These are phyloP conservation scores for Cladorrhinum sp. DNA, from an alignment of 2,329 filamentous ascomycete species.

Conservation along the genomic window DNA sequence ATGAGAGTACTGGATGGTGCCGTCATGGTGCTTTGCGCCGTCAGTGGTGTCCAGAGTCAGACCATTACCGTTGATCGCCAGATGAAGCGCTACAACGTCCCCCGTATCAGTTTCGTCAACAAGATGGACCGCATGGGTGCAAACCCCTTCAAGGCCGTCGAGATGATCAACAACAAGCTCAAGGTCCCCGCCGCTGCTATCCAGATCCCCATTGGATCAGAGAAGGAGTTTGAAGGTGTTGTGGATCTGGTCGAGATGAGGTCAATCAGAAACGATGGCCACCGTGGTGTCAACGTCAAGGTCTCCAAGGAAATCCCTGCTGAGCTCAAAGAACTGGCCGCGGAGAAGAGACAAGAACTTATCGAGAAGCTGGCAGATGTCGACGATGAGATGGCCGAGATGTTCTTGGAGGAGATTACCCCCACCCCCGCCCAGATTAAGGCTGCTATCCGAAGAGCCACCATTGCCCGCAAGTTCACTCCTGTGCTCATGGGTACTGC, in stretches of 20 bases:
- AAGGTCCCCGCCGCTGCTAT: conserved; percentile 89
- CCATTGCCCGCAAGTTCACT: conserved; percentile 84
- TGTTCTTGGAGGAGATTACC: conserved; percentile 83
- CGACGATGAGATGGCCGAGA: conserved; percentile 94
- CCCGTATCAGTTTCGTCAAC: conserved; percentile 93
- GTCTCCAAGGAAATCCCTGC: conserved; percentile 78
- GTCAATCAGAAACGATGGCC: conserved; percentile 87
- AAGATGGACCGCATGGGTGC: conserved; percentile 99
- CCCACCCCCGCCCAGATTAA: conserved; percentile 83
- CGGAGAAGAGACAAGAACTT: conserved; percentile 78
- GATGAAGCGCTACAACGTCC: conserved; percentile 98
- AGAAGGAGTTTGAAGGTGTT: conserved; percentile 89
- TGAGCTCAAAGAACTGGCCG: conserved; percentile 70
- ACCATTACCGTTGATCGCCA: conserved; percentile 97
- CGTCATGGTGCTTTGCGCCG: conserved; percentile 97
- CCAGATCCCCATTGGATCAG: conserved; percentile 88
- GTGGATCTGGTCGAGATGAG: conserved; percentile 92
- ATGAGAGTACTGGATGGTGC: conserved; percentile 92
- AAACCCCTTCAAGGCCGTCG: conserved; percentile 95
- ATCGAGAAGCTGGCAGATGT: conserved; percentile 97
- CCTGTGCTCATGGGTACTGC: conserved; percentile 97
- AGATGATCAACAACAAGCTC: conserved; percentile 96
- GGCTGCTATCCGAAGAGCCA: conserved; percentile 84
- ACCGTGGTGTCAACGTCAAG: conserved; percentile 72
- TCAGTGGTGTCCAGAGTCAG: conserved; percentile 95